Evolutionary conservation across 208 protist genomes (phyloP).

Genomic region (Crithidia thermophila): DNA sequence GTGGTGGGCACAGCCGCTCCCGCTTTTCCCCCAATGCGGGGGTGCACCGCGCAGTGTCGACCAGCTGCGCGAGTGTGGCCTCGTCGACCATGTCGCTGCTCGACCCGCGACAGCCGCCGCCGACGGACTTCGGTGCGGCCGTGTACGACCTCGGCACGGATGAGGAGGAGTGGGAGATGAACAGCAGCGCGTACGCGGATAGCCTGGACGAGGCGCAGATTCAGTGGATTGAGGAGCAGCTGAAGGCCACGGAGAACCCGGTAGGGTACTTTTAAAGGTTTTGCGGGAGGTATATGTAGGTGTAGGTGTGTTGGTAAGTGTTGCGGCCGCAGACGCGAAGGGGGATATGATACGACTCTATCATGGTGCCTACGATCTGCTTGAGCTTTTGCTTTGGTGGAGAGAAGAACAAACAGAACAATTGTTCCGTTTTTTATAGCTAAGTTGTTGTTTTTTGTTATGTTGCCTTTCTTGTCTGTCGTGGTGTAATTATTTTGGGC

Average conservation of each 20-base stretch:
- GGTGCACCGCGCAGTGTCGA: conserved; percentile 10
- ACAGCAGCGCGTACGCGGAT: conserved; percentile 83
- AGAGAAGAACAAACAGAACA: no score
- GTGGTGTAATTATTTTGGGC: no score
- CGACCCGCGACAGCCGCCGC: conserved; percentile 6
- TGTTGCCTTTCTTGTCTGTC: no score
- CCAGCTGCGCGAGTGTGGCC: conserved; percentile 26
- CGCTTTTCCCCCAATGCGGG: not conserved
- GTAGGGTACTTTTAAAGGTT: conserved; percentile 51
- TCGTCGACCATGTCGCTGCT: conserved; percentile 34
- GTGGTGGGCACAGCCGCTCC: no score
- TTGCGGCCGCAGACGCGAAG: no score
- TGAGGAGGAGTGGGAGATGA: conserved; percentile 65
- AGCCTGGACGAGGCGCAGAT: conserved; percentile 77
- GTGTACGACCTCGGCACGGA: conserved; percentile 22
- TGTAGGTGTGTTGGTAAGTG: no score
- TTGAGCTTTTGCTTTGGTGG: no score
- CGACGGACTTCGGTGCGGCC: not conserved
- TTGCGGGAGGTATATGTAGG: no score
- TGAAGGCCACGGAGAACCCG: conserved; percentile 62
- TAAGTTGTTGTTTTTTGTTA: no score
- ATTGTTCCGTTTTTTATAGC: no score
- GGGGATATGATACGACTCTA: no score
- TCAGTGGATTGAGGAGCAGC: conserved; percentile 82
- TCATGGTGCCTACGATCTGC: no score